Percentiles rank a stretch among this genome's conserved stretches.
These are phyloP conservation scores for Didymella glomerata DNA, from an alignment of 2,329 filamentous ascomycete genomes.

Conservation along the genomic window DNA sequence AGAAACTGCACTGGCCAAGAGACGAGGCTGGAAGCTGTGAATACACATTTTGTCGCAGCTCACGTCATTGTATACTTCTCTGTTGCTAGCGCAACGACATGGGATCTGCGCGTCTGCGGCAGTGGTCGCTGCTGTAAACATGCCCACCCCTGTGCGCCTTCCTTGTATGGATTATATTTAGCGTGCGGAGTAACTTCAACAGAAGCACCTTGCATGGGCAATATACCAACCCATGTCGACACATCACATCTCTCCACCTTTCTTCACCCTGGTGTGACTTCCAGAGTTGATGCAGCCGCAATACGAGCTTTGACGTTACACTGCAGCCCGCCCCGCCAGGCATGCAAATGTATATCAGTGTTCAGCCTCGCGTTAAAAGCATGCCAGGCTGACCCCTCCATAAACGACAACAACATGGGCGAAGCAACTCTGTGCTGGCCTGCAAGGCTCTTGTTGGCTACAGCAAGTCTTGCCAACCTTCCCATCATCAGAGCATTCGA, in stretches of 20 bases:
- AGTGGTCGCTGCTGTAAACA: slow-evolving; percentile 9
- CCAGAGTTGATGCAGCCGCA: slow-evolving; percentile 7
- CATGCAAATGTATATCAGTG: slow-evolving; percentile 13
- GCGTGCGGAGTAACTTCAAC: slow-evolving; percentile 9
- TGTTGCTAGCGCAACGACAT: background rate
- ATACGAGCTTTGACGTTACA: slow-evolving; percentile 15
- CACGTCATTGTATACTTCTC: background rate
- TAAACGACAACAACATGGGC: background rate
- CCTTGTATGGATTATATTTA: slow-evolving; percentile 1
- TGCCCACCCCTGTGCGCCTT: slow-evolving; percentile 13
- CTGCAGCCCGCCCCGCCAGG: slow-evolving; percentile 9
- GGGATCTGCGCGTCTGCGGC: slow-evolving; percentile 10
- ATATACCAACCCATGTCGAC: slow-evolving; percentile 9
- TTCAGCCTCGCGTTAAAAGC: background rate
- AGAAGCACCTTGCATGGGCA: slow-evolving; percentile 16
- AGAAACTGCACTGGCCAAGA: slow-evolving; percentile 53
- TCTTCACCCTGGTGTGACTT: slow-evolving; percentile 16
- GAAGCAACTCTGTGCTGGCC: background rate
- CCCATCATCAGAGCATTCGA: slow-evolving; percentile 12
- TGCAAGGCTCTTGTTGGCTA: slow-evolving; percentile 8
- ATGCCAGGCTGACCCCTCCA: background rate
- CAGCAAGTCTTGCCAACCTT: slow-evolving; percentile 1
- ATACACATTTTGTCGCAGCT: background rate
- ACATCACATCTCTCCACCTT: slow-evolving; percentile 19
- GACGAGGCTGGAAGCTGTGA: slow-evolving; percentile 57